Percentiles rank a stretch among this genome's conserved stretches.
These are phyloP conservation scores for Coemansia sp. DNA, from an alignment of 192 early-diverging fungal species.

Conservation along the genomic window DNA sequence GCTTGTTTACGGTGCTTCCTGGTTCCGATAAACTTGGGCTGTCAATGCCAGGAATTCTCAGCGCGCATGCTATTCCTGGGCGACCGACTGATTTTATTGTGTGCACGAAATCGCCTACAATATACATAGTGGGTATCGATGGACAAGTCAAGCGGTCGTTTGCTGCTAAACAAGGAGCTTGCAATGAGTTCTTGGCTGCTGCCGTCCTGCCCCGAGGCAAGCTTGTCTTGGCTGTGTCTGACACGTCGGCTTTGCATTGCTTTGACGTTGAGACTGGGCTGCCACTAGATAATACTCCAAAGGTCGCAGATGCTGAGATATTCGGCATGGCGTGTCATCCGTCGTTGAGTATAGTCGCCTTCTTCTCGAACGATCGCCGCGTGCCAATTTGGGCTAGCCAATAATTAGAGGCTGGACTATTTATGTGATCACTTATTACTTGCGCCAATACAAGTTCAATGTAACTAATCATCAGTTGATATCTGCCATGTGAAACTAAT, in stretches of 20 bases:
- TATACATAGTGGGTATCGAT: constrained; percentile 68
- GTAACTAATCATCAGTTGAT: too few relatives aligned
- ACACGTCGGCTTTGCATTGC: constrained; percentile 68
- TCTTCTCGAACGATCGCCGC: constrained; percentile 38
- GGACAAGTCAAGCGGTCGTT: constrained; percentile 63
- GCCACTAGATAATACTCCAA: constrained; percentile 21
- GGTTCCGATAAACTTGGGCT: constrained; percentile 56
- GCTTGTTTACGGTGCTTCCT: constrained; percentile 66
- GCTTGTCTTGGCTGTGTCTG: constrained; percentile 77
- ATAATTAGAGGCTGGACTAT: not conserved
- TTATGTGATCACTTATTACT: not conserved
- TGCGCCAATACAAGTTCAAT: too few relatives aligned
- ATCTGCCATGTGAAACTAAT: too few relatives aligned
- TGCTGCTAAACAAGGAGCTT: constrained; percentile 47
- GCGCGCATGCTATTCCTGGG: constrained; percentile 69
- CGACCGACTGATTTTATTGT: constrained; percentile 71
- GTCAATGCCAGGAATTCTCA: constrained; percentile 43
- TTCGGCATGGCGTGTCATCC: constrained; percentile 85
- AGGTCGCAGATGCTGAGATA: constrained; percentile 69
- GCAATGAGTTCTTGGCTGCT: constrained; percentile 61
- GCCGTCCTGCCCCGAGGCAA: constrained; percentile 78
- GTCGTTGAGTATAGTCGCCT: constrained; percentile 70
- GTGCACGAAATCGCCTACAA: constrained; percentile 74
- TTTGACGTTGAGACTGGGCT: constrained; percentile 68
- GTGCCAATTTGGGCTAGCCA: constrained; percentile 38